phyloP scores from a whole-genome alignment of 257 asterid species.

The Rhazya stricta region DNA sequence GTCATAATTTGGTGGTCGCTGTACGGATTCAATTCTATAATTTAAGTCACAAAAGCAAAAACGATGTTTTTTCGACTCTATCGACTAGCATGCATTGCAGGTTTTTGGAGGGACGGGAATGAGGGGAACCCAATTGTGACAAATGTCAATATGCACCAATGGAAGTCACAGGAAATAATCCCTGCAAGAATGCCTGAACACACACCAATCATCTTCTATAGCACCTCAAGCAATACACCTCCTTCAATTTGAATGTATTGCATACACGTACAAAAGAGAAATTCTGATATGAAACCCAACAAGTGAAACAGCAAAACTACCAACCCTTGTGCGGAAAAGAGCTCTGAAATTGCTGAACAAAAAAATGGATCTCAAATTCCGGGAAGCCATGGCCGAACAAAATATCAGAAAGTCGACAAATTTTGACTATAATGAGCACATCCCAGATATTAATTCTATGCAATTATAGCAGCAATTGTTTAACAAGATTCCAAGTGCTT shows the following conservation, averaged over 20 bases:
- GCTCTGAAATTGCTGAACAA: conserved; percentile 30
- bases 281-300: neutral
- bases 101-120: neutral
- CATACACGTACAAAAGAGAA: neutral
- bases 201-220: neutral
- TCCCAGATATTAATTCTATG: neutral
- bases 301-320: conserved; percentile 3
- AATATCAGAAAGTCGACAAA: conserved; percentile 7
- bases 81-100: neutral
- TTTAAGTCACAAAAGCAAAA: neutral
- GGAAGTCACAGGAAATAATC: neutral
- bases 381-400: conserved; percentile 32
- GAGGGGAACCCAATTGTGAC: neutral
- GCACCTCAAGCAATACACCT: neutral
- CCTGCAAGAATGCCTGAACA: neutral
- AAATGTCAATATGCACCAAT: neutral
- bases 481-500: neutral
- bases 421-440: neutral
- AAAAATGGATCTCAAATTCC: conserved; percentile 35
- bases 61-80: neutral
- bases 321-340: conserved; percentile 32
- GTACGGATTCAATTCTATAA: neutral
- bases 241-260: neutral
- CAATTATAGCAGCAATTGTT: neutral
- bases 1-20: neutral